Conservation (phyloP, 306 rosid genomes). For the Ormosia semicastrata region DNA sequence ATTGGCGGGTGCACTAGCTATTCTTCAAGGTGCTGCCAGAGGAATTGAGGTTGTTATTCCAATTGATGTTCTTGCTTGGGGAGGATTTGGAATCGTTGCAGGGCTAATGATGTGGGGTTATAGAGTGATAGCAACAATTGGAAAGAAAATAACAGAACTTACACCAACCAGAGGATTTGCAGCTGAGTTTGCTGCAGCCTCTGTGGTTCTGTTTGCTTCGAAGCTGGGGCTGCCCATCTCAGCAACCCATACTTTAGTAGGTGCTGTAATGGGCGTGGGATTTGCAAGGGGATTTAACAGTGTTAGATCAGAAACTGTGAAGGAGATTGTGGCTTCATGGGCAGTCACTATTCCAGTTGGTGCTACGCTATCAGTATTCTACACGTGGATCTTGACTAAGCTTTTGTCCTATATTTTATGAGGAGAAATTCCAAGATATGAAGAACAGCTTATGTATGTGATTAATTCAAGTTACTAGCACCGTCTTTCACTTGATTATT, state of each 20-base stretch:
- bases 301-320: conserved; percentile 92
- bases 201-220: conserved; percentile 86
- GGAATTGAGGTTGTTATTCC: conserved; percentile 81
- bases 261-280: conserved; percentile 99
- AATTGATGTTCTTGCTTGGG: conserved; percentile 95
- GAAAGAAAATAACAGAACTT: conserved; percentile 91
- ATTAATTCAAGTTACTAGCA: conserved; percentile 14
- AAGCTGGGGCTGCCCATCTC: conserved; percentile 86
- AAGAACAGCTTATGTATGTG: conserved; percentile 25
- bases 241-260: conserved; percentile 90
- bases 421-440: conserved; percentile 33
- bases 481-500: conserved; percentile 22
- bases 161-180: conserved; percentile 99
- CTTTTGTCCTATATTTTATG: conserved; percentile 65
- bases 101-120: conserved; percentile 97
- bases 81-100: conserved; percentile 97
- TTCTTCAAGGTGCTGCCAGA: conserved; percentile 64
- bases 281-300: conserved; percentile 92
- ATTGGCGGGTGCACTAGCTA: conserved; percentile 84
- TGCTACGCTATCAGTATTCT: conserved; percentile 63
- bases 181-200: conserved; percentile 99
- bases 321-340: conserved; percentile 91
- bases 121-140: conserved; percentile 93
- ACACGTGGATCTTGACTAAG: conserved; percentile 91
- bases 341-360: conserved; percentile 92